Base-by-base conservation (phyloP, 805 yeast species). In the Metschnikowia bowlesiae region DNA sequence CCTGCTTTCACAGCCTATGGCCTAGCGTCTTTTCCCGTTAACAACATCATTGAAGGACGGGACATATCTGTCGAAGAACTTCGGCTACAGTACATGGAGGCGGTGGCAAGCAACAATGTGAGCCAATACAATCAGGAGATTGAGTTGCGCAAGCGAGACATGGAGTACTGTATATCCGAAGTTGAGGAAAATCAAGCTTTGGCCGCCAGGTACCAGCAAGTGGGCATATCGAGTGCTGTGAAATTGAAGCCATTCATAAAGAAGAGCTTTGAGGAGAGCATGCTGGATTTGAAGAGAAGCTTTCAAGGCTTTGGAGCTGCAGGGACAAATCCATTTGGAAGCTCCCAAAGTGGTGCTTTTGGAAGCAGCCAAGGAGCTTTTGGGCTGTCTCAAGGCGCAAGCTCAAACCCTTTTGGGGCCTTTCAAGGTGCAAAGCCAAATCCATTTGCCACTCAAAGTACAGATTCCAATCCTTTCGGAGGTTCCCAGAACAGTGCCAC, bases 121-220 rank as follows among this genome's bases (percentile, higher is more conserved):
- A 62, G 69, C 0, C 70, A 68, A 13, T 78, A 73, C 54, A 76
- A 73, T 39, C 64, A 65, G 13, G 70, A 70, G 45, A 56, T 80
- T 38, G 56, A 58, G 2, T 70, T 75, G 48, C 49, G 58, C 28
- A 38, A 33, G 32, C 50, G 50, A 8, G 61, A 58, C 35, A 58
- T 57, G 61, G 50, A 47, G 9, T 56, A 54, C 30, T 57, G 61
- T 36, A 41, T 75, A 1, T 49, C 63, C 0, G 70, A 66, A 39
- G 44, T 82, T 3, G 59, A 59, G 8, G 63, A 62, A 0, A 76
- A 79, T 49, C 61, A 79, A 2, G 65, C 67, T 22, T 71, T 74
- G 56, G 86, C 84, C 6, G 85, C 84, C 0, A 69, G 86, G 44
- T 83, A 75, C 60, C 61, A 76, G n/a, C 86, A 83, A 52, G 55